A percentile compares a stretch with the other conserved stretches of the same genome.
Evolutionary conservation across 2,329 filamentous ascomycete species (phyloP).

Genomic region (Pseudonectria buxi): DNA sequence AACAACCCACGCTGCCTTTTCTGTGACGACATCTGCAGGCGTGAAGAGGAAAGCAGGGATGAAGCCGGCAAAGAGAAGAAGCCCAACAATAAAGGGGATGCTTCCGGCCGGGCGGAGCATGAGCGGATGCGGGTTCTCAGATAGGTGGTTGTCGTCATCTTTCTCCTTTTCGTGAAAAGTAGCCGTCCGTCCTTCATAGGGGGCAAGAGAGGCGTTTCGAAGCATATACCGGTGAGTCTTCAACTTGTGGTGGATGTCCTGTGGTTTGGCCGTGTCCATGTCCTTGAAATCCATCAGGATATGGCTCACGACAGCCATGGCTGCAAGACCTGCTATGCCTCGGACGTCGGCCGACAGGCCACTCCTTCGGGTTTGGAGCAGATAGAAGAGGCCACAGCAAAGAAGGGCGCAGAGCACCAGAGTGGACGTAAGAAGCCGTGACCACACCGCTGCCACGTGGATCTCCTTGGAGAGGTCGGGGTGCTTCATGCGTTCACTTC

Average conservation of each 20-base stretch:
- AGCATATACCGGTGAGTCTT: constrained; percentile 61
- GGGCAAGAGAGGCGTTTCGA: constrained; percentile 63
- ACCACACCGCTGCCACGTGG: constrained; percentile 50
- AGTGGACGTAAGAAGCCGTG: constrained; percentile 51
- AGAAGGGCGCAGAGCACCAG: constrained; percentile 52
- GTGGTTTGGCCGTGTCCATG: constrained; percentile 59
- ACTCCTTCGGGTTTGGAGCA: constrained; percentile 55
- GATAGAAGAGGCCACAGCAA: constrained; percentile 51
- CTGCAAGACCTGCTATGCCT: constrained; percentile 66
- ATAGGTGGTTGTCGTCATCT: constrained; percentile 43
- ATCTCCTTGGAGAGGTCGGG: constrained; percentile 46
- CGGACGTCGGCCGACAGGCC: constrained; percentile 62
- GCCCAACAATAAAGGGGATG: constrained; percentile 52
- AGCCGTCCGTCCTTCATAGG: constrained; percentile 46
- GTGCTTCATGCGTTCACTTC: constrained; percentile 34
- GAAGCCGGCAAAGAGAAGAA: constrained; percentile 49
- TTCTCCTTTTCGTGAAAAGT: constrained; percentile 37
- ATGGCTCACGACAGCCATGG: constrained; percentile 68
- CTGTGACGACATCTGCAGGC: constrained; percentile 45
- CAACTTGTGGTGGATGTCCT: constrained; percentile 62
- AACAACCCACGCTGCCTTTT: constrained; percentile 58
- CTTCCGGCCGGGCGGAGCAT: constrained; percentile 58
- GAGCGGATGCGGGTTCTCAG: constrained; percentile 59
- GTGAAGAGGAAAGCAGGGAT: constrained; percentile 60
- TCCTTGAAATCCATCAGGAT: constrained; percentile 69